A percentile compares a stretch with the other conserved stretches of the same genome.
Conservation (phyloP, 83 land plant species). For the Diphasiastrum complanatum region DNA sequence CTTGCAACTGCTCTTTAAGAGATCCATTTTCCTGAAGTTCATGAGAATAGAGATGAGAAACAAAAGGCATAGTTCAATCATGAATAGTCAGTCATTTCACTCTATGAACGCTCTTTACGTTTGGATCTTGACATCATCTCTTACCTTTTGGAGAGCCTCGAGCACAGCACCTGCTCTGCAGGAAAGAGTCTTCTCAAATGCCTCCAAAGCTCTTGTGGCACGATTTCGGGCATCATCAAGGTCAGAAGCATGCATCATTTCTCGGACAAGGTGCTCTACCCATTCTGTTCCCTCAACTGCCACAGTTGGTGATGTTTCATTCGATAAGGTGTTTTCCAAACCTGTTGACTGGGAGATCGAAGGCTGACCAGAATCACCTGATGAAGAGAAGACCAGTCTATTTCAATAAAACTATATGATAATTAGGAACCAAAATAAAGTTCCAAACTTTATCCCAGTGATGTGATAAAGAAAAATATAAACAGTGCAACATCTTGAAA, state of each 20-base stretch:
- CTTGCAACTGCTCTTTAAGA: conserved; percentile 70
- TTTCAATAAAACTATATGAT: no score
- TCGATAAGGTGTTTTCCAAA: not conserved
- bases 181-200: conserved; percentile 59
- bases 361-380: conserved; percentile 1
- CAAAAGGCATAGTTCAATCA: no score
- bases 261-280: conserved; percentile 78
- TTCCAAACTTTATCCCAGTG: no score
- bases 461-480: no score
- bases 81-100: no score
- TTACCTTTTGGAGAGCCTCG: conserved; percentile 52
- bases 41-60: not conserved
- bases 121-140: not conserved
- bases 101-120: no score
- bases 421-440: no score
- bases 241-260: conserved; percentile 67
- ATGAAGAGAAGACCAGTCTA: no score
- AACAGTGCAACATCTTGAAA: no score
- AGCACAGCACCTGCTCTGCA: conserved; percentile 35
- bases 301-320: no score
- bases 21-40: conserved; percentile 54
- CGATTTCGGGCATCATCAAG: conserved; percentile 76
- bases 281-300: conserved; percentile 62
- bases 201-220: conserved; percentile 59
- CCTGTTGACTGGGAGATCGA: not conserved